Base-by-base conservation (phyloP, 345 rosid genomes). In the Dimocarpus longan region DNA sequence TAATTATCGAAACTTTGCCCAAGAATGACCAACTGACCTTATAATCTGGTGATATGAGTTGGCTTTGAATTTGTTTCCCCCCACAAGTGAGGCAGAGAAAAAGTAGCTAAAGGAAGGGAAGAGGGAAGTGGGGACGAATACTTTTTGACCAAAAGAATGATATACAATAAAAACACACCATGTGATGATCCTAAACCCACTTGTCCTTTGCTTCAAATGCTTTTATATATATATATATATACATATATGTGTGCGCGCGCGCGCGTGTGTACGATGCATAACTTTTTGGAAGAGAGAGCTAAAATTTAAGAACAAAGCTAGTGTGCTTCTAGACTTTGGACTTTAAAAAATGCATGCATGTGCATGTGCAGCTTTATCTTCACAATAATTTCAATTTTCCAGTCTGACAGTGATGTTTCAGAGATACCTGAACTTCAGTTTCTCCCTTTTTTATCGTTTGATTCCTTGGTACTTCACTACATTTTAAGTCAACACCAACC, bases 91-190 rank as follows among this genome's bases (percentile, higher is more conserved):
- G 70, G 78, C 78, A 66, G 80, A 75, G 50, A 50, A 65, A 82
- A 76, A 76, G 37, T 32, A 32, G 37, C 37, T 32, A 32, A 84
- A 78, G 79, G 83, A 69, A 52, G 5, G 6, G 40, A 26, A 46
- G 40, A 44, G 59, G 28, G 56, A 39, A 16, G 77, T 71, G 56
- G 79, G 81, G 80, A 74, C 73, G 66, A 22, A 46, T 67, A 67
- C 22, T 46, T 71, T 71, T 79, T 74, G 82, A 74, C 79, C 16
- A 10, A 76, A 52, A 11, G 54, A 5, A 32, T 15, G 8, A 37
- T 43, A n/a, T 52, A 24, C 32, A 71, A 10, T 48, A 5, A 10
- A 54, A 66, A 12, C 82, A 74, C 1, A 78, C 86, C 89, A 87
- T 81, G 89, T 82, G 87, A 37, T 1, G 65, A 13, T 15, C 56